Conservation (phyloP, 2,329 filamentous ascomycete species). For the Fonsecaea multimorphosa region DNA sequence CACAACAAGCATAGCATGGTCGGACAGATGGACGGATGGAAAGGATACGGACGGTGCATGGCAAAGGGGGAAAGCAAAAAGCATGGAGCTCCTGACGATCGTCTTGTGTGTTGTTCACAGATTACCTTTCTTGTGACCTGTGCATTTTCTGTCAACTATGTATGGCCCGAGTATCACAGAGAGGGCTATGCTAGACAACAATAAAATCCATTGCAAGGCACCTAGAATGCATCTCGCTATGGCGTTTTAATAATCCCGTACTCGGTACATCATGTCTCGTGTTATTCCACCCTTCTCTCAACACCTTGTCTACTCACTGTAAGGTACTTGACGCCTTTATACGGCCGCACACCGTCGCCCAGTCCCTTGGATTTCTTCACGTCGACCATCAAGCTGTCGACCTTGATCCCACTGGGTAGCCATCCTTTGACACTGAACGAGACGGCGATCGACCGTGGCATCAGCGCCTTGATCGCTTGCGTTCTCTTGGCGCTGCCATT, state of each 20-base stretch:
- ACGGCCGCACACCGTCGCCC: conserved; percentile 87
- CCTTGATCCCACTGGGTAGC: conserved; percentile 68
- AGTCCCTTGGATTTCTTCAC: conserved; percentile 83
- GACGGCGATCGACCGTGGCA: conserved; percentile 78
- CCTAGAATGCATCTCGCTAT: not conserved
- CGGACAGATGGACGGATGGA: not conserved
- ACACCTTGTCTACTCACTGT: conserved; percentile 69
- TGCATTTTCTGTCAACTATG: too few species aligned
- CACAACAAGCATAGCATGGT: not conserved
- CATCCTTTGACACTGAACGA: conserved; percentile 69
- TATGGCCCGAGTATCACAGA: too few species aligned
- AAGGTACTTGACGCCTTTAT: conserved; percentile 97
- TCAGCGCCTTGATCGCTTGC: conserved; percentile 70
- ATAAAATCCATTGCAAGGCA: not conserved
- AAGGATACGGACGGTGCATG: not conserved
- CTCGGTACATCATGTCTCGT: not conserved
- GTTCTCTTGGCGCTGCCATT: conserved; percentile 43
- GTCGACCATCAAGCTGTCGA: conserved; percentile 67
- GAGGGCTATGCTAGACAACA: conserved; percentile 2
- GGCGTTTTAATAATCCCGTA: not conserved
- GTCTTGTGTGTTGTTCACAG: not conserved
- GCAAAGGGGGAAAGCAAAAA: not conserved
- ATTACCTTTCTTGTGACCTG: too few species aligned
- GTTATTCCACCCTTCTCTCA: conserved; percentile 46
- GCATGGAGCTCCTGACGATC: not conserved